Evolutionary conservation across 2,329 filamentous ascomycete species (phyloP).

Genomic region (Epichloe coenophiala): DNA sequence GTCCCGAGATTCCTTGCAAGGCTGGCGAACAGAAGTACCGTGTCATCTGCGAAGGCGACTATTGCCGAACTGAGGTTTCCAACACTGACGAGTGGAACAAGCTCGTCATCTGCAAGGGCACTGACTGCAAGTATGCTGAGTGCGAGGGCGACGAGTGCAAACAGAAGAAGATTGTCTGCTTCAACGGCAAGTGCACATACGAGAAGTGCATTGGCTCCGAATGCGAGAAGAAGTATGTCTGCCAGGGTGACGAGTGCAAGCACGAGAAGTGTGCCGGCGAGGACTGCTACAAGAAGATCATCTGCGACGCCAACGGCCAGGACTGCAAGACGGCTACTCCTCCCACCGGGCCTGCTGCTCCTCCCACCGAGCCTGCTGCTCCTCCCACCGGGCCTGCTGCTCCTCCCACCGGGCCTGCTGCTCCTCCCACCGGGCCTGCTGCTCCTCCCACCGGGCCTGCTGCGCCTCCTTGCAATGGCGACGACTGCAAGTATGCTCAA

Average conservation of each 20-base stretch:
- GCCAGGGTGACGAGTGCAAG: constrained; percentile 17
- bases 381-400: neutral
- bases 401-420: neutral
- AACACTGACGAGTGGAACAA: constrained; percentile 15
- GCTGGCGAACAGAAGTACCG: constrained; percentile 15
- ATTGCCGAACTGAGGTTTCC: constrained; percentile 15
- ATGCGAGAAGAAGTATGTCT: constrained; percentile 21
- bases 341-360: constrained; percentile 1
- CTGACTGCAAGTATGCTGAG: constrained; percentile 16
- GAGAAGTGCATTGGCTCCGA: constrained; percentile 16
- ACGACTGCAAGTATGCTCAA: neutral
- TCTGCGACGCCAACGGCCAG: constrained; percentile 12
- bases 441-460: neutral
- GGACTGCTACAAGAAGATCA: constrained; percentile 17
- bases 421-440: neutral
- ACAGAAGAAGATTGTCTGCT: constrained; percentile 21
- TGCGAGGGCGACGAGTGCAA: constrained; percentile 12
- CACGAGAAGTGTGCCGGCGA: constrained; percentile 16
- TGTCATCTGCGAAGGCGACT: constrained; percentile 18
- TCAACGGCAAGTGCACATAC: constrained; percentile 16
- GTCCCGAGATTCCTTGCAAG: constrained; percentile 15
- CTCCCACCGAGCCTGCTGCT: neutral
- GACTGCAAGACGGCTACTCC: constrained; percentile 9
- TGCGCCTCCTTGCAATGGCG: constrained; percentile 3
- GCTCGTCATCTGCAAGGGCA: constrained; percentile 16